Evolutionary conservation across 495 filamentous ascomycete genomes (phyloP), one percentile per base, ranked within the genome.

Genomic region (Glonium stellatum): DNA sequence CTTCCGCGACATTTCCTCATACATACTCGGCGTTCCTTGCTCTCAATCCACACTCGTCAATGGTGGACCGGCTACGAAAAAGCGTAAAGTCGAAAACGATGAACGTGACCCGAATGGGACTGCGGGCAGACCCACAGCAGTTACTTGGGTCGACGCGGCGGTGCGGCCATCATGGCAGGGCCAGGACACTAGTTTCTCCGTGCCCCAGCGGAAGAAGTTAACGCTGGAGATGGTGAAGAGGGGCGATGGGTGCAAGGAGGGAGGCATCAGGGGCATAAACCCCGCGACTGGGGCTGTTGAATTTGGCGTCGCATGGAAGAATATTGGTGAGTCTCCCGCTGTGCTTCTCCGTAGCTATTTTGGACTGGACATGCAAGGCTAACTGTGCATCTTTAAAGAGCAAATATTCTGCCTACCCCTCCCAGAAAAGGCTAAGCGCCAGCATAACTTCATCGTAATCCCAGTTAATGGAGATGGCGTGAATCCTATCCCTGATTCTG

Each of bases 181-280:
- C 31, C 51, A 57, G 1, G 71, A 74, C 21, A 65, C 71, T 57
- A 71, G 69, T 60, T 72, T 75, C 57, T 69, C 68, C 21, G 60
- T 73, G 5, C 93, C 93, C 15, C 87, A 89, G 75, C 80, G 93
- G 61, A 98, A 97, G 77, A 98, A 97, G 77, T 84, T 92, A 67
- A 87, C 82, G 44, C 75, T 97, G 31, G 86, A 89, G 73, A 77
- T 97, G 15, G 55, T 72, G 15, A 25, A 31, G 1, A 36, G 48
- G 42, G 60, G 59, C 2, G 25, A 51, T 15, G 52, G 49, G 23
- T 72, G 71, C 18, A 71, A 73, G 76, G 82, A 69, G 64, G 77
- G 65, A 64, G 85, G 83, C 54, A 69, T 97, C 44, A 85, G 86
- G 56, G 89, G 87, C 9, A 78, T 83, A 21, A 84, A 84, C 49